Evolutionary conservation across 257 asterid genomes (phyloP), one percentile per base, ranked within the genome.

Genomic region (Capsicum rhomboideum): DNA sequence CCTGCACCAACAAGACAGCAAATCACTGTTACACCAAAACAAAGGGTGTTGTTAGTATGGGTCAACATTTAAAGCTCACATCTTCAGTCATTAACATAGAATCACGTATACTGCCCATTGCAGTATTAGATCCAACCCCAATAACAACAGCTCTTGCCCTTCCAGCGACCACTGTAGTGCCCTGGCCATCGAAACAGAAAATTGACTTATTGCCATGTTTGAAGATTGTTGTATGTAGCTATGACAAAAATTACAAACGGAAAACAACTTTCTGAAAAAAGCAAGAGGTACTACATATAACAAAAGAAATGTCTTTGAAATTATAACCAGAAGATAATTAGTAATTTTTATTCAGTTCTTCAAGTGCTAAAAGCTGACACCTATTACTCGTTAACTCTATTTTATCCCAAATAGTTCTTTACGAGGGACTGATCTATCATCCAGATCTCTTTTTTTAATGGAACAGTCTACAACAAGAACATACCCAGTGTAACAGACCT

Each of bases 31-130:
- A 28, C 58, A 46, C 26, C 75, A 20, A 26, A 23, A 64, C 59
- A 49, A 49, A 23, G 44, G 28, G 98, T n/a, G n/a, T n/a, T n/a
- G n/a, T n/a, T n/a, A n/a, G n/a, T n/a, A n/a, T n/a, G n/a, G n/a
- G n/a, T n/a, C n/a, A n/a, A n/a, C n/a, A n/a, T n/a, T n/a, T n/a
- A n/a, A n/a, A n/a, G n/a, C n/a, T n/a, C n/a, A n/a, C n/a, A 84
- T 97, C 99, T 90, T 97, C 99, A 23, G 99, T 92, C 83, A 87
- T 95, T 90, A 97, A 87, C 98, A 97, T 97, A 84, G 98, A 93
- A 86, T 97, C 99, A 8, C 98, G 98, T 87, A 97, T 97, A 91
- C 92, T 95, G 81, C 99, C 99, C 99, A 97, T 97, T 80, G 99
- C 99, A 85, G 99, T 97, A 90, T 95, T 97, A 83, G 99, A 90